Conservation (phyloP, 306 rosid species). For the Casuarina equisetifolia region DNA sequence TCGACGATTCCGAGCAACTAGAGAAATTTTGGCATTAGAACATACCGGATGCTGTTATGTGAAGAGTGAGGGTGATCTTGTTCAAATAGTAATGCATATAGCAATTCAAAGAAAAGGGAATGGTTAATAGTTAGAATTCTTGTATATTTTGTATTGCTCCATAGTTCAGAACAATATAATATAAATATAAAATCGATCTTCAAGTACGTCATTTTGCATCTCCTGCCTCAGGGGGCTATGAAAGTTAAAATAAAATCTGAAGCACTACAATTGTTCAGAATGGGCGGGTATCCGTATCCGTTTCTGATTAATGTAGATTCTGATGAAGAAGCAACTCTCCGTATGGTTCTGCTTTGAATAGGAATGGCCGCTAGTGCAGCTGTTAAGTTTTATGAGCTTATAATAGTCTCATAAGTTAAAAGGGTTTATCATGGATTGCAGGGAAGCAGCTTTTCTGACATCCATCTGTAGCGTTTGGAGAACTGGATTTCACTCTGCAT, state of each 20-base stretch:
- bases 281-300: no score
- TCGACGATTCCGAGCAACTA: constrained; percentile 46
- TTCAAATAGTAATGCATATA: constrained; percentile 39
- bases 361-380: no score
- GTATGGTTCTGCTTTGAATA: no score
- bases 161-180: constrained; percentile 33
- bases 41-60: constrained; percentile 49
- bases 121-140: constrained; percentile 35
- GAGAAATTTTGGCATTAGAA: constrained; percentile 65
- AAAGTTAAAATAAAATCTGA: not conserved
- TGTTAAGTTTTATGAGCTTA: no score
- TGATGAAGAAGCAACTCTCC: no score
- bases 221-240: not conserved
- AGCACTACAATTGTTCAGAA: not conserved
- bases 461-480: no score
- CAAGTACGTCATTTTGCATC: not conserved
- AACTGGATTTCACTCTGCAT: no score
- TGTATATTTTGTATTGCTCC: constrained; percentile 38
- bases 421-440: no score
- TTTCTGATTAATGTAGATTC: no score
- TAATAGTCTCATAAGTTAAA: no score
- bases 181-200: constrained; percentile 12
- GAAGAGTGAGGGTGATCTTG: constrained; percentile 50
- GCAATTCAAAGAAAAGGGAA: constrained; percentile 29
- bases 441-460: no score